Conservation (phyloP, 331 rosid species). For the Cydonia oblonga region DNA sequence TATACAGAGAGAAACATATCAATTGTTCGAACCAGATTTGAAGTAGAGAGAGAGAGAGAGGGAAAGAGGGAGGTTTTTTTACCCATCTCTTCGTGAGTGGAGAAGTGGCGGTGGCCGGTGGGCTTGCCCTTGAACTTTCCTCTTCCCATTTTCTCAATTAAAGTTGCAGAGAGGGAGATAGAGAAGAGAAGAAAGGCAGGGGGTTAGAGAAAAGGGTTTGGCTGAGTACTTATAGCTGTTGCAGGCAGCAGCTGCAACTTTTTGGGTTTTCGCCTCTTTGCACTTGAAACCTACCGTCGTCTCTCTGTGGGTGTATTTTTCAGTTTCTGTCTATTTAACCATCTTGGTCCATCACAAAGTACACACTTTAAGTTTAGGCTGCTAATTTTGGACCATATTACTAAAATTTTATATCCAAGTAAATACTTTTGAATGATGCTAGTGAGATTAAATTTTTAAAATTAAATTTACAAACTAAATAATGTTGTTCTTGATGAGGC, state of each 20-base stretch:
- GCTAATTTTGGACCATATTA: not conserved
- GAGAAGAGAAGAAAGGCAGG: not conserved
- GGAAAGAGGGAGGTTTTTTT: not conserved
- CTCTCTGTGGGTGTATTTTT: not conserved
- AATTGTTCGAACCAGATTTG: not conserved
- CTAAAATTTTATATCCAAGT: not conserved
- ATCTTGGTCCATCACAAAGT: not conserved
- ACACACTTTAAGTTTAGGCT: too few relatives aligned
- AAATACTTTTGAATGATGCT: too few relatives aligned
- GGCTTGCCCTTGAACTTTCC: constrained; percentile 67
- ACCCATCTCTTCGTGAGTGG: constrained; percentile 45
- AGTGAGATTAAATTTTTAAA: too few relatives aligned
- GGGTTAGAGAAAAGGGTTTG: not conserved
- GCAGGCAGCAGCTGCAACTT: not conserved
- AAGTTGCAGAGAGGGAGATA: not conserved
- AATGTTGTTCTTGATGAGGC: too few relatives aligned
- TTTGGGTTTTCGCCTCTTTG: not conserved
- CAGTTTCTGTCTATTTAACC: not conserved
- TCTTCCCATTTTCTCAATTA: constrained; percentile 37
- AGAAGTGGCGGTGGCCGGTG: constrained; percentile 54
- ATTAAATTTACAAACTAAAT: too few relatives aligned
- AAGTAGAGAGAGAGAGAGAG: not conserved
- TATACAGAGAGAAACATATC: too few relatives aligned
- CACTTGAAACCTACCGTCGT: not conserved
- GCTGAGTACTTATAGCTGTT: not conserved